Percentiles rank a stretch among this genome's conserved stretches.
Conservation (phyloP, 768 basidiomycete genomes). For the Lentinula detonsa region DNA sequence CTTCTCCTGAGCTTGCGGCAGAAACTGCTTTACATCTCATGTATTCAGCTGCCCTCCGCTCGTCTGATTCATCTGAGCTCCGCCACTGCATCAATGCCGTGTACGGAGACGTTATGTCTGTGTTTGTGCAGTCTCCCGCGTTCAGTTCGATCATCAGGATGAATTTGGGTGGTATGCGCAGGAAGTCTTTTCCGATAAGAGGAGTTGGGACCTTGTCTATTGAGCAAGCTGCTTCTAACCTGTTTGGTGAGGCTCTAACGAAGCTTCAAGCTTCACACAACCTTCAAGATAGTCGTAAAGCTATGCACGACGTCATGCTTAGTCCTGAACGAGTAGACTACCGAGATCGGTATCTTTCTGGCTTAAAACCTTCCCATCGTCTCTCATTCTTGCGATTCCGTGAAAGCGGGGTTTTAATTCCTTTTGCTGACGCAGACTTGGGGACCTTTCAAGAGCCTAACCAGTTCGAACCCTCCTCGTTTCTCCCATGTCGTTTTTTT, state of each 20-base stretch:
- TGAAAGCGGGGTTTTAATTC: conserved; percentile 38
- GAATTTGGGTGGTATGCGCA: conserved; percentile 14
- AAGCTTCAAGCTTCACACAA: background rate
- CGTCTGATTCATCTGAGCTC: conserved; percentile 20
- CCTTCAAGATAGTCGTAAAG: conserved; percentile 11
- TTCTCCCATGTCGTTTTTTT: conserved; percentile 38
- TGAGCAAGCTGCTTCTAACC: conserved; percentile 7
- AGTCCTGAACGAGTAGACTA: conserved; percentile 31
- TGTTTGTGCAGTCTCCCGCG: background rate
- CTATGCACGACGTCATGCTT: conserved; percentile 25
- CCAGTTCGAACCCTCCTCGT: conserved; percentile 27
- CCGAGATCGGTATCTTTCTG: conserved; percentile 29
- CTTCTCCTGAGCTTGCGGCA: conserved; percentile 23
- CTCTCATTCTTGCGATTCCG: conserved; percentile 33
- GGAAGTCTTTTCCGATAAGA: background rate
- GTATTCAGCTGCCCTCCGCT: conserved; percentile 39
- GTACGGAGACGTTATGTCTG: background rate
- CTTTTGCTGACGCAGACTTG: conserved; percentile 33
- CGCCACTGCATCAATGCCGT: background rate
- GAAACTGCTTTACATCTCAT: conserved; percentile 43
- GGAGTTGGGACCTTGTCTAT: conserved; percentile 7
- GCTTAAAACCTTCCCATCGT: conserved; percentile 36
- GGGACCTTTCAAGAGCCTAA: conserved; percentile 34
- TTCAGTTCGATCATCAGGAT: background rate
- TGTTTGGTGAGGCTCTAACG: conserved; percentile 12